Base-by-base conservation (phyloP, 1,284 basidiomycete species). In the Exobasidium cylindrosporum region DNA sequence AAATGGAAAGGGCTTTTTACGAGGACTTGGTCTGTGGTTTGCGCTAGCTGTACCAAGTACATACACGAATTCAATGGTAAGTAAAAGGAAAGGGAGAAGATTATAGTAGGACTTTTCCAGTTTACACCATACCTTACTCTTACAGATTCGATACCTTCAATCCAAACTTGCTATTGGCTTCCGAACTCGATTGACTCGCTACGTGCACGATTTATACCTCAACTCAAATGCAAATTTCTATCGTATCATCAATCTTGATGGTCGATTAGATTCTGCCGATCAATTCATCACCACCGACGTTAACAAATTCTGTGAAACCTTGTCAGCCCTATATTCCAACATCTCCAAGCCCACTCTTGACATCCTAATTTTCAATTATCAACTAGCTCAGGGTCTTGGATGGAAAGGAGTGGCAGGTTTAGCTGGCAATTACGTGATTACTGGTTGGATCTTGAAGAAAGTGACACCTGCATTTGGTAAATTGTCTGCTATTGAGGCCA, bases 391-490 rank as follows among this genome's bases (percentile, higher is more conserved):
- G 11, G 89, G 89, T 0, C 86, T 98, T 2, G 95, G 95, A 2
- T 83, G 88, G 3, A 69, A 80, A 43, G 85, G 94, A 0, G 91
- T 91, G 0, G 70, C 87, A 1, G 84, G 93, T 11, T 83, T 97
- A 14, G 89, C 91, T 72, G 83, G 84, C 40, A 94, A 92, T 74
- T 97, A 97, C 79, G 89, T 91, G 63, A 81, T 88, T 28, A 97
- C 94, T 0, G 90, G 90, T 1, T 83, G 86, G 73, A 89, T 97
- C 53, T 82, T 97, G 5, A 85, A 88, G 43, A 87, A 78, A 40
- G 92, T 92, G 14, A 96, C 94, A 0, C 95, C 95, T 0, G 91
- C 93, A 0, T 98, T 98, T 80, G 95, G 94, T 0, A 87, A 89
- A 53, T 85, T 98, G 28, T 92, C 93, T 0, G 91, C 91, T 0